Evolutionary conservation across 805 yeast genomes (phyloP).

Genomic region (Yamadazyma paraphyllophila): DNA sequence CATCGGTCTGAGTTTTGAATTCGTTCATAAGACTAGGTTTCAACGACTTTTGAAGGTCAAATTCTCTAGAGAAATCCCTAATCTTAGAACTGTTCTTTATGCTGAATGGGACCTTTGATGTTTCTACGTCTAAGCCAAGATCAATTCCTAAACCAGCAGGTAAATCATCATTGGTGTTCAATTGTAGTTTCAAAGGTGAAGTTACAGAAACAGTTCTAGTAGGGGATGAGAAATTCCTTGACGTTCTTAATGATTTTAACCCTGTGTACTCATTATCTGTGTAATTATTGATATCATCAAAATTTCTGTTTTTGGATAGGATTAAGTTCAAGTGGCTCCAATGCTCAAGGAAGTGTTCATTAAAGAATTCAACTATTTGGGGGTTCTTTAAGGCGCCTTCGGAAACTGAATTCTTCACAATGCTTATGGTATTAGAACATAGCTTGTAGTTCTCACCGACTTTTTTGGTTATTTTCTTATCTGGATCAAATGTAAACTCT

Average conservation of each 20-base stretch:
- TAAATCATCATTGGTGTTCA: neutral
- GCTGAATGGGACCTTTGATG: slow-evolving; percentile 31
- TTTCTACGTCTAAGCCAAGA: slow-evolving; percentile 26
- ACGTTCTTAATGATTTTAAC: slow-evolving; percentile 19
- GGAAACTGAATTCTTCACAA: slow-evolving; percentile 32
- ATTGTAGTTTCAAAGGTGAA: slow-evolving; percentile 4
- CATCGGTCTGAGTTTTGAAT: slow-evolving; percentile 14
- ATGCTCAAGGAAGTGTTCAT: slow-evolving; percentile 23
- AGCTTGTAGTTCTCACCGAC: slow-evolving; percentile 34
- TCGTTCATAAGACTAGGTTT: slow-evolving; percentile 10
- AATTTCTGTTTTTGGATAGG: slow-evolving; percentile 4
- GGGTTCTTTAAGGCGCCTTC: slow-evolving; percentile 39
- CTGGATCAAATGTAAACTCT: slow-evolving; percentile 10
- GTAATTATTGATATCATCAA: slow-evolving; percentile 5
- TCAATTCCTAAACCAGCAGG: slow-evolving; percentile 29
- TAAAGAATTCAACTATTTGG: slow-evolving; percentile 20
- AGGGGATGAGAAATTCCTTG: slow-evolving; percentile 5
- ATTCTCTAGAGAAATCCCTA: slow-evolving; percentile 17
- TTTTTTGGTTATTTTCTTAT: slow-evolving; percentile 22
- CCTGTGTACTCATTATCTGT: slow-evolving; percentile 13
- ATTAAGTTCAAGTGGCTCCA: slow-evolving; percentile 24
- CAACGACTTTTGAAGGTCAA: slow-evolving; percentile 3
- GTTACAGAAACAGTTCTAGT: slow-evolving; percentile 11
- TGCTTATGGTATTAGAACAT: slow-evolving; percentile 37
- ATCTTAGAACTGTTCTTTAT: slow-evolving; percentile 30